Percentiles rank a stretch among this genome's conserved stretches.
Evolutionary conservation across 2,329 filamentous ascomycete species (phyloP).

Genomic region (Botrytis squamosa): DNA sequence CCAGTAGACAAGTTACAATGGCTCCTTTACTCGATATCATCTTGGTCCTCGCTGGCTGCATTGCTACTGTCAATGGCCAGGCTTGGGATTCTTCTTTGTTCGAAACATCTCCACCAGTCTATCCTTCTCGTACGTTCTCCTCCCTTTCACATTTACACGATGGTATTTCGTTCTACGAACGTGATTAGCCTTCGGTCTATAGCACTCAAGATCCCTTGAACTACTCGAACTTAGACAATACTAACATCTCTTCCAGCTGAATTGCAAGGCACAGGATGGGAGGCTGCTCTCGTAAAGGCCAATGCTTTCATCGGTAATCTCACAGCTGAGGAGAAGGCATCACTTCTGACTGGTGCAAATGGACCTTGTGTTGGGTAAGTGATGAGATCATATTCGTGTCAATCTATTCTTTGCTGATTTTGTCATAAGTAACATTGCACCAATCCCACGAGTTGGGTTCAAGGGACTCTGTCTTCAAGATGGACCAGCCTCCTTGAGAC

Average conservation of each 20-base stretch:
- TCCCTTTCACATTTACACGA: not conserved
- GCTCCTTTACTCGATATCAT: conserved; percentile 15
- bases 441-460: conserved; percentile 33
- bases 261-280: conserved; percentile 49
- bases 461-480: conserved; percentile 35
- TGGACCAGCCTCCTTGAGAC: conserved; percentile 64
- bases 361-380: conserved; percentile 27
- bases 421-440: conserved; percentile 30
- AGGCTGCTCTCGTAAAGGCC: conserved; percentile 66
- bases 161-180: not conserved
- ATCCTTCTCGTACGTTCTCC: conserved; percentile 33
- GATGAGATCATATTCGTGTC: not conserved
- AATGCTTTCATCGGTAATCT: conserved; percentile 65
- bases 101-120: conserved; percentile 26
- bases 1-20: conserved; percentile 16
- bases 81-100: conserved; percentile 19
- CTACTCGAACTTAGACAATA: not conserved
- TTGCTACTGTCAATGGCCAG: conserved; percentile 17
- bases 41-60: conserved; percentile 10
- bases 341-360: conserved; percentile 28
- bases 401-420: not conserved
- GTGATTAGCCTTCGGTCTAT: not conserved
- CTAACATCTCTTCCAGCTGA: conserved; percentile 28
- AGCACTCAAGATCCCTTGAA: not conserved
- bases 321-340: conserved; percentile 74